Percentiles rank a stretch among this genome's conserved stretches.
Evolutionary conservation across 2,329 filamentous ascomycete species (phyloP).

Genomic region (Aspergillus ruber): DNA sequence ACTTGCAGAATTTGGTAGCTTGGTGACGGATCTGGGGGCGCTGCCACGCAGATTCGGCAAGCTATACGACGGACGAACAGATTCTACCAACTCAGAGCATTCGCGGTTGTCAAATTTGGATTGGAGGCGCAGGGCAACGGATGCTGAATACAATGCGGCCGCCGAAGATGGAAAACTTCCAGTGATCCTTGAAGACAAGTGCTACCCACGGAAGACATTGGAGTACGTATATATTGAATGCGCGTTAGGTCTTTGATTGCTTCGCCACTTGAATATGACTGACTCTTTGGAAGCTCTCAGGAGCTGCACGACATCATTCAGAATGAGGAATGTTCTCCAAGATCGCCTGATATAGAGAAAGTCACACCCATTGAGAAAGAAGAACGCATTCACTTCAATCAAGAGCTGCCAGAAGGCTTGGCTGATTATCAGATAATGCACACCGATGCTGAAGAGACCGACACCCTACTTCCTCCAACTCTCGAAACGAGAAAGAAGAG

Average conservation of each 20-base stretch:
- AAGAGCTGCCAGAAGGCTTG: conserved; percentile 1
- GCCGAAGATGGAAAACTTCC: conserved; percentile 43
- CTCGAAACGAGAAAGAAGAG: conserved; percentile 28
- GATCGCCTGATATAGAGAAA: conserved; percentile 32
- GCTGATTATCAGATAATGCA: conserved; percentile 3
- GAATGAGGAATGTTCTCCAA: conserved; percentile 15
- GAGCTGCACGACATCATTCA: conserved; percentile 28
- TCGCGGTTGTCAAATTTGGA: conserved; percentile 6
- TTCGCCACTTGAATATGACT: conserved; percentile 2
- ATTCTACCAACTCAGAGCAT: conserved; percentile 6
- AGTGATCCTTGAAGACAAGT: conserved; percentile 55
- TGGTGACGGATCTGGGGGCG: conserved; percentile 50
- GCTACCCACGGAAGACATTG: conserved; percentile 50
- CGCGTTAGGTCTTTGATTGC: neutral
- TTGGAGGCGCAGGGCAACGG: conserved; percentile 10
- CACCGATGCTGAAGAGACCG: conserved; percentile 9
- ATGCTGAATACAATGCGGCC: conserved; percentile 10
- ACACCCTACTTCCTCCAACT: conserved; percentile 20
- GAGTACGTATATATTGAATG: conserved; percentile 37
- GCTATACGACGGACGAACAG: conserved; percentile 9
- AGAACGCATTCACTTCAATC: conserved; percentile 5
- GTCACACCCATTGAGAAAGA: conserved; percentile 36
- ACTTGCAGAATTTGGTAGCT: conserved; percentile 47
- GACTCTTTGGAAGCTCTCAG: conserved; percentile 21
- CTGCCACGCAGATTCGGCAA: conserved; percentile 29